Base-by-base conservation (phyloP, 2,329 filamentous ascomycete genomes). In the Sporothrix sp. region DNA sequence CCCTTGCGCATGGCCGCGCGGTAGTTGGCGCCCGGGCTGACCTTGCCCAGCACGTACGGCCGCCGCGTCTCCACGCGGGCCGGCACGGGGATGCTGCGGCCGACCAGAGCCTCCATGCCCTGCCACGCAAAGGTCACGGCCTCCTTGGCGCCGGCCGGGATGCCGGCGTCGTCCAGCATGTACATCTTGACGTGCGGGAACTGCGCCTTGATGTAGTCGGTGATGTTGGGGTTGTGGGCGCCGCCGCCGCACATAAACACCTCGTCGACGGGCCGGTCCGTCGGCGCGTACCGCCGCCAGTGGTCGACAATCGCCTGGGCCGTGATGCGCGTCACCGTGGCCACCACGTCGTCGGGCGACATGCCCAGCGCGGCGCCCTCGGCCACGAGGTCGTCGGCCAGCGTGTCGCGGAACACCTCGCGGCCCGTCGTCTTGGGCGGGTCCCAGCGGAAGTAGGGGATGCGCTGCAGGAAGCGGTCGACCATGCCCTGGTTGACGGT, bases 231-330 rank as follows among this genome's bases (percentile, higher is more conserved):
- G 57, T 81, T 80, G 53, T 71, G 69, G 0, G 76, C 76, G 16
- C 76, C 76, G 5, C 74, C 75, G 10, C 78, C 78, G 59, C 76
- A 80, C 71, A 82, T 75, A 65, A 76, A 81, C 33, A 82, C 69
- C 63, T 82, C 77, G 37, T 62, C 64, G 10, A 66, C 57, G 4
- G 61, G 60, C 9, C 61, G 61, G 45, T 68, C 63, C 20, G 69
- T 56, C 5, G 73, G 70, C 42, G 71, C 69, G 52, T 77, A 78
- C 28, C 72, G 70, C 8, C 62, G 62, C 59, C 67, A 71, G 55
- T 70, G 68, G 32, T 68, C 61, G 14, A 80, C 71, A 28, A 81
- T 79, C 18, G 76, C 72, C 59, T 80, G 72, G 0, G 78, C 72
- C 0, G 76, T 81, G 57, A 81, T 73, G 20, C 77, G 69, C 8